These are phyloP conservation scores for Nemania abortiva DNA, from an alignment of 2,329 filamentous ascomycete genomes.

Conservation along the genomic window DNA sequence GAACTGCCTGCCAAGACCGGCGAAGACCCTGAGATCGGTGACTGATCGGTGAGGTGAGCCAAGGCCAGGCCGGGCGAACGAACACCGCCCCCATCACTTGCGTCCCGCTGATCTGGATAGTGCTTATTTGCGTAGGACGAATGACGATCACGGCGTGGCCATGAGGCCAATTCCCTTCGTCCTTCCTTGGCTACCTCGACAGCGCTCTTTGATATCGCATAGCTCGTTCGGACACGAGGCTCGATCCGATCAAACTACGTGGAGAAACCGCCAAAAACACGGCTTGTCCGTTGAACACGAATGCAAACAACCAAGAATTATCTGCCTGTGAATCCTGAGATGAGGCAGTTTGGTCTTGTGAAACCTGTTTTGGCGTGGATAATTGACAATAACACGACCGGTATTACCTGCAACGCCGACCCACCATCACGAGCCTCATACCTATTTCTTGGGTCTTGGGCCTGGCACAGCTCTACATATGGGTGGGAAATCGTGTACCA, in stretches of 20 bases:
- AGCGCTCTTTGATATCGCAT: background rate
- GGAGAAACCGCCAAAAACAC: background rate
- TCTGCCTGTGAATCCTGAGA: background rate
- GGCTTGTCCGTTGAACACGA: background rate
- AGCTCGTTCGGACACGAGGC: background rate
- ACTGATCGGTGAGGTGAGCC: slow-evolving; percentile 25
- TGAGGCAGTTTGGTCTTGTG: slow-evolving; percentile 2
- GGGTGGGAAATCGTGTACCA: background rate
- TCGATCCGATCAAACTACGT: background rate
- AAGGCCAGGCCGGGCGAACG: slow-evolving; percentile 4
- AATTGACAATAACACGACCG: background rate
- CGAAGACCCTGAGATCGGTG: slow-evolving; percentile 24
- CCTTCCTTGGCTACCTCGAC: background rate
- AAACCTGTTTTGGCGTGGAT: slow-evolving; percentile 10
- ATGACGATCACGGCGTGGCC: slow-evolving; percentile 12
- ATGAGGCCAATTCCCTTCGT: background rate
- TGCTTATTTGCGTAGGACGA: slow-evolving; percentile 19
- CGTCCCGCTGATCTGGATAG: slow-evolving; percentile 26
- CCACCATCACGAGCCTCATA: background rate
- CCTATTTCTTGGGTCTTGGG: background rate
- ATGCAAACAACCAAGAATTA: background rate
- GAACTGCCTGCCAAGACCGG: slow-evolving; percentile 12
- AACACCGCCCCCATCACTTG: slow-evolving; percentile 24
- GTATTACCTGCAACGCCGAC: background rate
- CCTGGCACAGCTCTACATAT: background rate